Base-by-base conservation (phyloP, 495 filamentous ascomycete genomes). In the Penicillium cinerascens region DNA sequence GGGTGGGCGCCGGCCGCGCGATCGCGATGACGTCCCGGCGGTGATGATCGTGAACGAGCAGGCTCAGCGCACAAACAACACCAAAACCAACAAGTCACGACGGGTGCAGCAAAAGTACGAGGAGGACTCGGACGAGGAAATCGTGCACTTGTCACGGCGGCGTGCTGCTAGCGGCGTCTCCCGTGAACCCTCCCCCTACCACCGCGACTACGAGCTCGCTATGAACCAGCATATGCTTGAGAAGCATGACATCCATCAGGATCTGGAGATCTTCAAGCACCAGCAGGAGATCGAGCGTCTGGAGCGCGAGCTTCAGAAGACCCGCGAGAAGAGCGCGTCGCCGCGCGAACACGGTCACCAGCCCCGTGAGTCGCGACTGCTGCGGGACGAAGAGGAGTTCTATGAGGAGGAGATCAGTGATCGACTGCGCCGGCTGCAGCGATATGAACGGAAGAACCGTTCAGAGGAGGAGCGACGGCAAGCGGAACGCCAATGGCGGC, bases 281-380 rank as follows among this genome's bases (percentile, higher is more conserved):
- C 69, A 74, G 56, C 67, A 67, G 54, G 77, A 80, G 57, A 72
- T 78, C 26, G 71, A 77, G 47, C 55, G 65, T 4, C 36, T 78
- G 52, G 62, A 73, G 60, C 63, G 71, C 29, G 71, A 86, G 54
- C 54, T 78, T 16, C 68, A 63, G 17, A 64, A 61, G 17, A 57
- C 60, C 35, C 67, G 66, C 20, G 69, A 70, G 47, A 59, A 57
- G 36, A 39, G 38, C 4, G 45, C 55, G 41, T 17, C 49, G 11
- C 47, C 37, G 3, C 58, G 51, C 0, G 48, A 60, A 20, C 7
- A 8, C 5, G 26, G 7, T 29, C n/a, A n/a, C n/a, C n/a, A n/a
- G 26, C 26, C 11, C 1, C 59, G 57, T 18, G 66, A 71, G 35
- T 17, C 51, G 13, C 62, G 66, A 7, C 38, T 57, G 13, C 44